Conservation (phyloP, 73 alveolate genomes). For the Breviolum minutum region DNA sequence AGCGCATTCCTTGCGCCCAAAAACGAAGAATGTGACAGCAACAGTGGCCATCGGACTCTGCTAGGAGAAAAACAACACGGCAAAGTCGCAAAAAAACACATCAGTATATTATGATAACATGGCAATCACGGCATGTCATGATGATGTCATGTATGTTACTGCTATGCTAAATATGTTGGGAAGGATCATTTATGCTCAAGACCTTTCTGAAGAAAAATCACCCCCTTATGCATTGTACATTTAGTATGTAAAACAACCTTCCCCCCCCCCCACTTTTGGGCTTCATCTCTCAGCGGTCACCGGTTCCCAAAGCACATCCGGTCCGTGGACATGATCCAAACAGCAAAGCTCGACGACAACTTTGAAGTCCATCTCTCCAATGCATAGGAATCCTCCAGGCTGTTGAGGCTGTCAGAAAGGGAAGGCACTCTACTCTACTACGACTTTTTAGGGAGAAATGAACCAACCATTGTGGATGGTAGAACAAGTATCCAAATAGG, state of each 20-base stretch:
- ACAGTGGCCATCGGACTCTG: neutral
- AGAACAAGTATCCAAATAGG: neutral
- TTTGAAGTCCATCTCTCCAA: neutral
- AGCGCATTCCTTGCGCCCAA: slow-evolving; percentile 32
- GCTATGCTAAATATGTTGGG: too few relatives aligned
- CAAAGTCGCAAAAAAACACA: too few relatives aligned
- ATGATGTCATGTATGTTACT: too few relatives aligned
- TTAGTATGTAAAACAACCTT: too few relatives aligned
- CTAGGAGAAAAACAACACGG: too few relatives aligned
- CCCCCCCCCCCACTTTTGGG: neutral
- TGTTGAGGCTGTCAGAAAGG: too few relatives aligned
- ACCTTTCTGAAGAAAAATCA: neutral
- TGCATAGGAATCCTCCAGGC: neutral
- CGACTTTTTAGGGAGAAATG: too few relatives aligned
- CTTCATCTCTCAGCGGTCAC: neutral
- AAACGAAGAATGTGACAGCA: neutral
- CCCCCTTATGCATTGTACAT: neutral
- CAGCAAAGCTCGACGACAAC: slow-evolving; percentile 44
- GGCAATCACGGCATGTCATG: too few relatives aligned
- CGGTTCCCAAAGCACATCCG: neutral
- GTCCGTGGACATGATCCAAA: slow-evolving; percentile 43
- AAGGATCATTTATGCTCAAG: too few relatives aligned
- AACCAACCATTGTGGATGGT: too few relatives aligned
- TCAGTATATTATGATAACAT: too few relatives aligned
- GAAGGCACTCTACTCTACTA: too few relatives aligned